Conservation (phyloP, 2,329 filamentous ascomycete genomes). For the Diaporthe citri region DNA sequence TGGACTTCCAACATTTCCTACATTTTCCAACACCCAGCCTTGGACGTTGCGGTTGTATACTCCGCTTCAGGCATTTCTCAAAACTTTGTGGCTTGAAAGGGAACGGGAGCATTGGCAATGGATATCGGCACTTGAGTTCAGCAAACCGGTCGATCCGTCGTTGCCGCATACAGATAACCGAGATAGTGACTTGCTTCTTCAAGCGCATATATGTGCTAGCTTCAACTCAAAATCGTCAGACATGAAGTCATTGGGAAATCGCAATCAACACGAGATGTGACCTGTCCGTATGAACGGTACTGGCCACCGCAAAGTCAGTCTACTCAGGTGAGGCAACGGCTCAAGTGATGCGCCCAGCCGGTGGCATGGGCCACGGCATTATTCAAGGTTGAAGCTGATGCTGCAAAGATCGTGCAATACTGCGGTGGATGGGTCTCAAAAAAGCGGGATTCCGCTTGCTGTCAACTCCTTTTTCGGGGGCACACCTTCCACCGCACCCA, state of each 20-base stretch:
- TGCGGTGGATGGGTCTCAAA: background rate
- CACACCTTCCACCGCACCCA: conserved; percentile 10
- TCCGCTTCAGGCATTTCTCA: background rate
- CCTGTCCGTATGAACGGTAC: background rate
- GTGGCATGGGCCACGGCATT: background rate
- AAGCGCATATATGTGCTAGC: background rate
- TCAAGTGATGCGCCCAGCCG: background rate
- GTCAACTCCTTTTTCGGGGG: conserved; percentile 1
- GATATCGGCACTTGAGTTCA: background rate
- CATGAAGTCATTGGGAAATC: background rate
- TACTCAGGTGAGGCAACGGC: background rate
- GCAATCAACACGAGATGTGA: background rate
- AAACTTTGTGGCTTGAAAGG: background rate
- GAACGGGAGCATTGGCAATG: background rate
- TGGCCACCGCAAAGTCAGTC: background rate
- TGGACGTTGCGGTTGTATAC: background rate
- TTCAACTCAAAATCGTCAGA: background rate
- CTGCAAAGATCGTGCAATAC: background rate
- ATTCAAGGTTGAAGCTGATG: background rate
- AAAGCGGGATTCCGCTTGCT: background rate
- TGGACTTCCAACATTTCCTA: conserved; percentile 4
- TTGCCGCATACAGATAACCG: background rate
- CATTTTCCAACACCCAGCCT: background rate
- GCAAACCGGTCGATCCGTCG: background rate
- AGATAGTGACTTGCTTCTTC: background rate